phyloP scores from a whole-genome alignment of 169 alveolate genomes.

The Perkinsus olseni region DNA sequence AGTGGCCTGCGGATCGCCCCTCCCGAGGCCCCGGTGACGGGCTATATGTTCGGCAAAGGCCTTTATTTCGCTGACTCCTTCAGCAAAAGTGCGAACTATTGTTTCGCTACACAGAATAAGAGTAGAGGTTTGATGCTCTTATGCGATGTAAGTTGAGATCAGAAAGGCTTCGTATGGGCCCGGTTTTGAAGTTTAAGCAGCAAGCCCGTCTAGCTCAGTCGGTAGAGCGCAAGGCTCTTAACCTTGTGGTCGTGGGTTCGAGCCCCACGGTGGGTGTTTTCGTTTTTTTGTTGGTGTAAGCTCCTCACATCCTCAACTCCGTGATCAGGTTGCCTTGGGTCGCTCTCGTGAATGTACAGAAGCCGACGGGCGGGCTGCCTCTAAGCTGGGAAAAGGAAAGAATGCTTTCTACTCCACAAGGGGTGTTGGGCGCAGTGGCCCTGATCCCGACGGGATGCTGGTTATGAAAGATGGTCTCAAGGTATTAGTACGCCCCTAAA shows the following conservation, averaged over 20 bases:
- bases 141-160: neutral
- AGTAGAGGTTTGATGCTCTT: neutral
- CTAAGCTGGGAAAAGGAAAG: neutral
- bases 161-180: neutral
- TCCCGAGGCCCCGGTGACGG: conserved; percentile 59
- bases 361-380: neutral
- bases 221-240: conserved; percentile 99
- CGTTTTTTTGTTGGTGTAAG: neutral
- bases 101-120: conserved; percentile 10
- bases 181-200: neutral
- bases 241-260: conserved; percentile 99
- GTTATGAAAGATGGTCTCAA: neutral
- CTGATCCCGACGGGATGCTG: neutral
- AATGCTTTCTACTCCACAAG: neutral
- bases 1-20: conserved; percentile 65
- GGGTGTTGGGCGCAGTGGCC: neutral
- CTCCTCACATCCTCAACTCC: too few relatives aligned
- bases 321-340: neutral
- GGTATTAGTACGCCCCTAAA: neutral
- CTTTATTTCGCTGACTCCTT: conserved; percentile 53
- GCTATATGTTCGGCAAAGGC: conserved; percentile 65
- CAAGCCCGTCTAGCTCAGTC: conserved; percentile 97
- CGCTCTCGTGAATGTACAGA: neutral
- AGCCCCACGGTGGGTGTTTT: conserved; percentile 71
- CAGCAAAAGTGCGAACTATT: conserved; percentile 44